A percentile compares a stretch with the other conserved stretches of the same genome.
These are phyloP conservation scores for Cucumis variabilis DNA, from an alignment of 331 rosid species.

Conservation along the genomic window DNA sequence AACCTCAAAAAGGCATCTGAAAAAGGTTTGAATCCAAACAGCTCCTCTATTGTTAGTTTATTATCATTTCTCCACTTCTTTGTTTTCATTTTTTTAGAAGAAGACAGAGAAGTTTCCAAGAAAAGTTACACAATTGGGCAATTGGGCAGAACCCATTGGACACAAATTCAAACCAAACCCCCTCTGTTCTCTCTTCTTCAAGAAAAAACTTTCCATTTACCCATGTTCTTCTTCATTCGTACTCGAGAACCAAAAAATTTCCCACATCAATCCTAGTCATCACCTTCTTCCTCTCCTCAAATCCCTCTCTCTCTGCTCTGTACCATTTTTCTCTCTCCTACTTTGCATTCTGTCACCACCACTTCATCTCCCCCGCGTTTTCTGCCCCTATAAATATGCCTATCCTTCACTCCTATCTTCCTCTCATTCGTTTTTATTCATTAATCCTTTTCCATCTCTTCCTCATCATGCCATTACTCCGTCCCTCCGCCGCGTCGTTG, in stretches of 20 bases:
- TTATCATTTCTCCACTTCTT: not conserved
- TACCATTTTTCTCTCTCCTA: slow-evolving; percentile 2
- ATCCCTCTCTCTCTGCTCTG: not conserved
- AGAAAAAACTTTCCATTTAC: not conserved
- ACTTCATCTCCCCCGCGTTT: not conserved
- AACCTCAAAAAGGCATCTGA: not conserved
- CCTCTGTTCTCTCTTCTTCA: not conserved
- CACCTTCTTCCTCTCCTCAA: not conserved
- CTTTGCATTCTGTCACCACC: slow-evolving; percentile 9
- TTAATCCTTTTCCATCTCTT: not conserved
- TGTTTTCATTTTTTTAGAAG: not conserved
- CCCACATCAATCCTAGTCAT: not conserved
- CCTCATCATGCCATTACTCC: not conserved
- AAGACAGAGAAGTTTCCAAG: not conserved
- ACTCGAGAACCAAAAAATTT: not conserved
- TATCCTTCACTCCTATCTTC: not conserved
- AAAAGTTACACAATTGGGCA: not conserved
- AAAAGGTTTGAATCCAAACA: not conserved
- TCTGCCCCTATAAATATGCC: slow-evolving; percentile 16
- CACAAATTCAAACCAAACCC: not conserved
- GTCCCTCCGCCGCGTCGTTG: slow-evolving; percentile 6
- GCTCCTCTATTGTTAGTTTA: not conserved
- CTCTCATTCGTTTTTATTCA: not conserved
- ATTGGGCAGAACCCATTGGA: not conserved
- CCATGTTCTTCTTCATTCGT: not conserved